Base-by-base conservation (phyloP, 2,329 filamentous ascomycete genomes). In the Amauroascus niger region DNA sequence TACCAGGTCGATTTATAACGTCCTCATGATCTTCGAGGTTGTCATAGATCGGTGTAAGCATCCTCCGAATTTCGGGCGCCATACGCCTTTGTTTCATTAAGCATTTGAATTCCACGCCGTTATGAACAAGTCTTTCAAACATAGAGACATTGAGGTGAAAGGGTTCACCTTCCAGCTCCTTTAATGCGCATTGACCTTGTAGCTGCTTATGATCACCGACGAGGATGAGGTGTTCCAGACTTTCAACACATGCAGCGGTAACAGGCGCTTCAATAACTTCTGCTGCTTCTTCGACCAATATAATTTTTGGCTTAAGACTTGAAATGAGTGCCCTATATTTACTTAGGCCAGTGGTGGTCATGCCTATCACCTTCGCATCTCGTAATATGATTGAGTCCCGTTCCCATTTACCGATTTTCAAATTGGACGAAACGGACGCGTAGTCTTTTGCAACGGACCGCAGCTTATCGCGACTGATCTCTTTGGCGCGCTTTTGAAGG, bases 201-300 rank as follows among this genome's bases (percentile, higher is more conserved):
- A 94, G 74, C 63, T 94, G 88, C 66, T 87, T 79, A 60, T 94
- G 88, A 62, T 94, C 88, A 0, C 88, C 88, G 0, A 94, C 80
- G 1, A 86, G 72, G 51, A 86, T 79, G 30, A 86, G 69, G 55
- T 86, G 82, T 59, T 86, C 71, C 1, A 86, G 62, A 2, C 78
- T 78, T 20, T 82, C 76, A 32, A 86, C 65, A 63, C 82, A 83
- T 11, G 79, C 77, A 5, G 75, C 79, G 7, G 77, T 72, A 43
- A 85, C 72, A 1, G 79, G 80, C 3, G 72, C 74, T 60, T 79
- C 77, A 3, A 77, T 76, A 0, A 84, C 86, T 64, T 94, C 87
- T 0, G 87, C 88, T 0, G 86, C 85, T 69, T 93, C 85, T 71
- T 93, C 86, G 47, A 94, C 82, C 35, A 94, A 70, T 13, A 91